phyloP scores from a whole-genome alignment of 2,329 filamentous ascomycete species.

The Arthrobotrys entomopaga region DNA sequence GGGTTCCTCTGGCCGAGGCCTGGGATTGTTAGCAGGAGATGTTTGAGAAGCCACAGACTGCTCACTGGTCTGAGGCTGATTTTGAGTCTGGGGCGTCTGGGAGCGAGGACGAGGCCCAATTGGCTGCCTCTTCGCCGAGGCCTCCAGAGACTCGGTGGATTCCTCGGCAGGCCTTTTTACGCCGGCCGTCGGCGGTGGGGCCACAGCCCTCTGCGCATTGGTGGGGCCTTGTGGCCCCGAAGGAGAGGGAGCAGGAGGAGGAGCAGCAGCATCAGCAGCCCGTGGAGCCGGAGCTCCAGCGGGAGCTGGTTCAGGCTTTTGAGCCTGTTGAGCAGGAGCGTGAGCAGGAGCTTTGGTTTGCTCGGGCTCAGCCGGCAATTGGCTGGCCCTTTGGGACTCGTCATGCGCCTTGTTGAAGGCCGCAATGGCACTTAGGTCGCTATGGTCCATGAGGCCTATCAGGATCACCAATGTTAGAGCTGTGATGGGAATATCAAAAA shows the following conservation, averaged over 20 bases:
- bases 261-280: neutral
- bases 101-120: constrained; percentile 9
- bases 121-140: constrained; percentile 33
- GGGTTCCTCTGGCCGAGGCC: constrained; percentile 3
- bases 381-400: constrained; percentile 38
- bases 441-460: constrained; percentile 44
- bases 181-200: constrained; percentile 2
- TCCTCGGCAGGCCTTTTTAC: constrained; percentile 42
- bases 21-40: neutral
- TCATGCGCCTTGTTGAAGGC: constrained; percentile 52
- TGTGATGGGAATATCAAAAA: too few species aligned
- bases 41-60: constrained; percentile 30
- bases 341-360: constrained; percentile 8
- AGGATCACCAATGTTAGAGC: constrained; percentile 10
- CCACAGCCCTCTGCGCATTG: neutral
- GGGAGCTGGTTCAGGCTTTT: constrained; percentile 21
- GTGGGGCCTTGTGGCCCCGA: neutral
- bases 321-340: neutral
- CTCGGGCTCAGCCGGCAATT: constrained; percentile 20
- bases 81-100: constrained; percentile 2
- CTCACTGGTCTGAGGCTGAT: constrained; percentile 15
- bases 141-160: constrained; percentile 16
- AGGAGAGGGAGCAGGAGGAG: neutral
- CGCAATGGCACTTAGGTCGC: constrained; percentile 49
- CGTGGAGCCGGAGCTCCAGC: constrained; percentile 1